Percentiles rank a stretch among this genome's conserved stretches.
These are phyloP conservation scores for Fusarium euwallaceae DNA, from an alignment of 2,329 filamentous ascomycete genomes.

Conservation along the genomic window DNA sequence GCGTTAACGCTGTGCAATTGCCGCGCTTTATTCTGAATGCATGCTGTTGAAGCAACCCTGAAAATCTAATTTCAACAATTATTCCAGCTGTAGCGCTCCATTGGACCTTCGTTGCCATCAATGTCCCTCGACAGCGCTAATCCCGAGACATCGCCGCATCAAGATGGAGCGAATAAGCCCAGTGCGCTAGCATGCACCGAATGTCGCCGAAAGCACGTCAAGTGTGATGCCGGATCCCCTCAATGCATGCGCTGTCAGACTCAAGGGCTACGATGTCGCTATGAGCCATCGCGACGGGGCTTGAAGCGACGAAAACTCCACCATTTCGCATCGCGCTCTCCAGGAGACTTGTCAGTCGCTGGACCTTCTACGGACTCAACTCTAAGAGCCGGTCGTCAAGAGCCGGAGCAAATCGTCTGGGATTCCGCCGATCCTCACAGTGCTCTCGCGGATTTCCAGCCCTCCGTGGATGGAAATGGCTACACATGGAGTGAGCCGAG, in stretches of 20 bases:
- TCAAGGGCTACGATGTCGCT: neutral
- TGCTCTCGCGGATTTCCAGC: neutral
- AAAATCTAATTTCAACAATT: neutral
- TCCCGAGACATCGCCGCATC: neutral
- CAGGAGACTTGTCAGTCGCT: neutral
- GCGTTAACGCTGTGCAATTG: neutral
- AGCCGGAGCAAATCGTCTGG: slow-evolving; percentile 19
- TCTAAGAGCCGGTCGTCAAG: neutral
- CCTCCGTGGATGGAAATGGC: neutral
- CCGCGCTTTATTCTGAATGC: neutral
- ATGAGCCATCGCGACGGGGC: slow-evolving; percentile 2
- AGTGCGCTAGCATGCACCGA: slow-evolving; percentile 9
- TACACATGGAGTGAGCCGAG: neutral
- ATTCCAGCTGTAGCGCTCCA: neutral
- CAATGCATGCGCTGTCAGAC: slow-evolving; percentile 1
- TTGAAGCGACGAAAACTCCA: slow-evolving; percentile 12
- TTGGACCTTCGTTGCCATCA: too few species aligned
- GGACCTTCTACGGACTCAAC: neutral
- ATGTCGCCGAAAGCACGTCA: slow-evolving; percentile 12
- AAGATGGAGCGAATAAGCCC: neutral
- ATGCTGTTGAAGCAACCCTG: neutral
- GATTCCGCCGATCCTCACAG: slow-evolving; percentile 4
- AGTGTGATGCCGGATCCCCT: neutral
- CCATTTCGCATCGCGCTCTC: neutral
- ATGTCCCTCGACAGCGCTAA: neutral